Evolutionary conservation across 139 green algal species (phyloP).

Genomic region (Prasinococcaceae sp.): DNA sequence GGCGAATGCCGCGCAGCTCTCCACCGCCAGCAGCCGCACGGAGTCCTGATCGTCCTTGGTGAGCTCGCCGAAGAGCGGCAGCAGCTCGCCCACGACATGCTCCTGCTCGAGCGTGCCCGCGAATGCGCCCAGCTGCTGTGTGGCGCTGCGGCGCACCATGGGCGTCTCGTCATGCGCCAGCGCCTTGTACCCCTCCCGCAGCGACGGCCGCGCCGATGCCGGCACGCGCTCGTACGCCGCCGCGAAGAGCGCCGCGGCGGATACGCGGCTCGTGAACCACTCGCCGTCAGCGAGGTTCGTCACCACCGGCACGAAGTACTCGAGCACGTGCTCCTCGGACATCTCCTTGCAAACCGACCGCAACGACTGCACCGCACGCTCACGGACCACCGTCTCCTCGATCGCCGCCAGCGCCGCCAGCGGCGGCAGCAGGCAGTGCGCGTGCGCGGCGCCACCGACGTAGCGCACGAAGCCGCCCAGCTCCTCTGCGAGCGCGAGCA

Average conservation of each 20-base stretch:
- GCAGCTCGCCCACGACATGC: conserved; percentile 57
- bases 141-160: conserved; percentile 87
- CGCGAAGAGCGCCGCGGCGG: conserved; percentile 72
- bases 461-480: conserved; percentile 85
- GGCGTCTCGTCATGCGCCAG: conserved; percentile 94
- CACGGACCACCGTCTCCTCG: conserved; percentile 95
- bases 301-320: conserved; percentile 67
- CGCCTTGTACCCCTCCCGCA: conserved; percentile 56
- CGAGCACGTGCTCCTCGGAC: conserved; percentile 36
- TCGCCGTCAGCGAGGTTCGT: conserved; percentile 76
- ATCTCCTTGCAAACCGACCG: conserved; percentile 48
- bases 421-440: conserved; percentile 61
- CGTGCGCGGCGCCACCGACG: conserved; percentile 71
- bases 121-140: conserved; percentile 72
- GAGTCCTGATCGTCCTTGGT: conserved; percentile 92
- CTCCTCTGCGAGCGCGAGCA: conserved; percentile 91
- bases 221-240: conserved; percentile 48
- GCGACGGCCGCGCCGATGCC: conserved; percentile 32
- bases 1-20: conserved; percentile 70
- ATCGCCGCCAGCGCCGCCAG: conserved; percentile 86
- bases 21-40: conserved; percentile 87
- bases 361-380: conserved; percentile 81
- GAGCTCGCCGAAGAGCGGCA: conserved; percentile 74
- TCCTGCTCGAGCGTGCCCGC: conserved; percentile 60
- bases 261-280: conserved; percentile 94